Base-by-base conservation (phyloP, 1,139 yeast genomes). In the Suhomyces anneliseae region DNA sequence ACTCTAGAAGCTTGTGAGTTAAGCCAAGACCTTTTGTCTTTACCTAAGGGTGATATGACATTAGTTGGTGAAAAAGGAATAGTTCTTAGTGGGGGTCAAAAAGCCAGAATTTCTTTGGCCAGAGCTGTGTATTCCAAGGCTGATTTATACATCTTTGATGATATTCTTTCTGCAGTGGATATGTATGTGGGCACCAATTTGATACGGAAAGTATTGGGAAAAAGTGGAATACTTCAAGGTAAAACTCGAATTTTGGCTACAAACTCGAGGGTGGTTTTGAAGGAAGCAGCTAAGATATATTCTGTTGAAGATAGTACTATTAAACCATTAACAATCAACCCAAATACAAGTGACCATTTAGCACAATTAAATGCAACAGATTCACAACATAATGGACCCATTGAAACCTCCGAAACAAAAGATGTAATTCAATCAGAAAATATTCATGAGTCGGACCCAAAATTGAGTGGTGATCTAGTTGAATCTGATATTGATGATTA, bases 281-380 rank as follows among this genome's bases (percentile, higher is more conserved):
- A 62, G 32, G 50, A 57, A 38, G 74, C 75, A 8, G 62, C 63
- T 38, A 59, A 59, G 39, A 66, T 70, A 19, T 19, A 19, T 19
- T 19, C 24, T 19, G 24, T 19, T 19, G 24, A 19, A 19, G 66
- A 26, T 51, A 95, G 90, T 15, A 76, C 87, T 48, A 55, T 11
- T 58, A 64, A 15, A 57, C 68, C 12, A 50, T 59, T 24, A 53
- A 61, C 36, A 51, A 59, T 10, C 61, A 71, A 44, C 45, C 58
- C n/a, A 70, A 68, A 35, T 68, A 65, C 40, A 19, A 19, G 24
- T 19, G 1, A 19, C 6, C 24, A 19, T 0, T 65, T 76, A 36
- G 78, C 74, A 35, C 77, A 80, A 50, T 66, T 90, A 52, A 60
- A 68, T 40, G 55, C 43, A 1, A 62, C 68, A 6, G 79, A 77